Conservation (phyloP, 441 rosid genomes). For the Jatropha multifida region DNA sequence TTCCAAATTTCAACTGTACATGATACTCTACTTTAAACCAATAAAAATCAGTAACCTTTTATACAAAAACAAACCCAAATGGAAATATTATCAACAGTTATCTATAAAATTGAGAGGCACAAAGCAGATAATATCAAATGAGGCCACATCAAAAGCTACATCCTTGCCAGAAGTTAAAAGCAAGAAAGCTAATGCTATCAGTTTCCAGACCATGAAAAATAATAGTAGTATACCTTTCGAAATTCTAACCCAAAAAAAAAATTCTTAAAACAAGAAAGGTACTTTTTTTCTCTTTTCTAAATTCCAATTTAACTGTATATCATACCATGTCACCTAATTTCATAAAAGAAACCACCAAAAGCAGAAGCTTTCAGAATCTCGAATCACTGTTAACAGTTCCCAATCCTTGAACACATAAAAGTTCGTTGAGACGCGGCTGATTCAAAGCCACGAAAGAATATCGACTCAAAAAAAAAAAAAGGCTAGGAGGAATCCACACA, state of each 20-base stretch:
- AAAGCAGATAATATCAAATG: not conserved
- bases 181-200: constrained; percentile 15
- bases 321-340: constrained; percentile 6
- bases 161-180: constrained; percentile 8
- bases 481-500: not conserved
- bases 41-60: constrained; percentile 1
- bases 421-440: constrained; percentile 15
- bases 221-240: not conserved
- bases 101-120: constrained; percentile 13
- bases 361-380: constrained; percentile 7
- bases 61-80: constrained; percentile 7
- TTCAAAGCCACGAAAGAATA: constrained; percentile 23
- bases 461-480: not conserved
- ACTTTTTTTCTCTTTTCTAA: not conserved
- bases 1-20: constrained; percentile 15
- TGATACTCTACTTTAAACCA: not conserved
- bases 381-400: constrained; percentile 10
- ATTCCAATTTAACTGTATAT: not conserved
- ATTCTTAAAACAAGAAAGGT: not conserved
- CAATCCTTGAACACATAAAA: constrained; percentile 6
- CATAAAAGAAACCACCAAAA: constrained; percentile 17
- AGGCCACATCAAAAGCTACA: constrained; percentile 3
- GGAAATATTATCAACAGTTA: not conserved
- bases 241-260: constrained; percentile 1
- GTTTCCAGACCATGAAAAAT: constrained; percentile 8